phyloP scores from a whole-genome alignment of 129 eudicot species.

The Kitagawia praeruptora region DNA sequence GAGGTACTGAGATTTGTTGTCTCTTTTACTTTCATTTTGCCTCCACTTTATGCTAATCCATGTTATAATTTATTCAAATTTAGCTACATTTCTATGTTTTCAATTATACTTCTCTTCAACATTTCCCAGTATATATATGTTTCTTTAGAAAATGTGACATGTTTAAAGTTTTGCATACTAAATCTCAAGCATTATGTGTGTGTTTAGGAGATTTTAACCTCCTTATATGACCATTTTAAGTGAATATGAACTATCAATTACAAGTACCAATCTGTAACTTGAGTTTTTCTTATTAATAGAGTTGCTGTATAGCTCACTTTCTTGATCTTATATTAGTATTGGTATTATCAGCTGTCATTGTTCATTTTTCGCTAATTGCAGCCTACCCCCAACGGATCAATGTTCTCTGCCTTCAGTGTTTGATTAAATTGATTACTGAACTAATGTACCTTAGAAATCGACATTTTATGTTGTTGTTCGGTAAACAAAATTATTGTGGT shows the following conservation, averaged over 20 bases:
- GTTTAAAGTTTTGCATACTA: no score
- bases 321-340: no score
- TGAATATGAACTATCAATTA: no score
- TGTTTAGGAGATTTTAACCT: neutral
- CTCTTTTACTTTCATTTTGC: neutral
- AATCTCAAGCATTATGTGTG: neutral
- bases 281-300: no score
- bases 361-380: neutral
- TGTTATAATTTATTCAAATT: slow-evolving; percentile 2
- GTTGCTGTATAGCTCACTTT: neutral
- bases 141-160: no score
- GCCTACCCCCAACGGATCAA: neutral
- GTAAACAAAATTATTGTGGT: neutral
- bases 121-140: no score
- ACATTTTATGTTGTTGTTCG: neutral
- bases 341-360: neutral
- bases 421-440: neutral
- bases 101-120: no score
- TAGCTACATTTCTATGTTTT: neutral
- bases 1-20: slow-evolving; percentile 24
- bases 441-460: neutral
- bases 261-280: no score
- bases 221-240: neutral
- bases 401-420: neutral
- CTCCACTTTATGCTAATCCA: neutral